Conservation (phyloP, 148 eudicot species). For the Linanthus parryae region DNA sequence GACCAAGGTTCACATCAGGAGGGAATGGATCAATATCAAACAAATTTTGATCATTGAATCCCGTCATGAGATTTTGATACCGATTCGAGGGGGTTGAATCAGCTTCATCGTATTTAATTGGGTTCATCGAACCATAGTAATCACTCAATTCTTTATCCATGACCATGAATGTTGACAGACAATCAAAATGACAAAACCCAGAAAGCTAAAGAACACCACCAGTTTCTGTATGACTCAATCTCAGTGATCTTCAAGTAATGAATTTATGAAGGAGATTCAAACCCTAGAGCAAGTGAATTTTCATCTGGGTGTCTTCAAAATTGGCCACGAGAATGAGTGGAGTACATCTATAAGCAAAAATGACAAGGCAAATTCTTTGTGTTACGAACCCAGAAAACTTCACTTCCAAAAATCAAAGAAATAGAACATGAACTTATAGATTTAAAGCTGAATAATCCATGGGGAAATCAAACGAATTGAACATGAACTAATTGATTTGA, state of each 20-base stretch:
- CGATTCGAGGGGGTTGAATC: background rate
- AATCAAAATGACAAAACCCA: conserved; percentile 1
- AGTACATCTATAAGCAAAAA: no score
- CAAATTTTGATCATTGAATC: conserved; percentile 12
- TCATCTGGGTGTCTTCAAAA: background rate
- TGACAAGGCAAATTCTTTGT: background rate
- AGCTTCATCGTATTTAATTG: conserved; percentile 37
- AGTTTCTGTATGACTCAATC: no score
- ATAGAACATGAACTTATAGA: no score
- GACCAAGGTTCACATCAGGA: conserved; percentile 15
- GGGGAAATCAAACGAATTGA: no score
- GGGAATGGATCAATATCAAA: conserved; percentile 13
- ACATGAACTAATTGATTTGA: no score
- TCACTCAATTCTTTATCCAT: conserved; percentile 43
- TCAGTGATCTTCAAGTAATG: no score
- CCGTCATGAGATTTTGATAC: conserved; percentile 14
- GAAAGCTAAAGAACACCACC: conserved; percentile 10
- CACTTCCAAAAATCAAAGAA: conserved; percentile 5
- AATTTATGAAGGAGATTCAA: no score
- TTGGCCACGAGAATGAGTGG: background rate
- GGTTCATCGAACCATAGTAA: conserved; percentile 38
- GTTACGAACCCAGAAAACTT: background rate
- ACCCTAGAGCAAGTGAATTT: background rate
- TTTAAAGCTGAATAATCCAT: no score
- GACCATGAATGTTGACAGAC: conserved; percentile 15